Evolutionary conservation across 176 grass and related monocot species (phyloP), one percentile per base, ranked within the genome.

Genomic region (Puya raimondii): DNA sequence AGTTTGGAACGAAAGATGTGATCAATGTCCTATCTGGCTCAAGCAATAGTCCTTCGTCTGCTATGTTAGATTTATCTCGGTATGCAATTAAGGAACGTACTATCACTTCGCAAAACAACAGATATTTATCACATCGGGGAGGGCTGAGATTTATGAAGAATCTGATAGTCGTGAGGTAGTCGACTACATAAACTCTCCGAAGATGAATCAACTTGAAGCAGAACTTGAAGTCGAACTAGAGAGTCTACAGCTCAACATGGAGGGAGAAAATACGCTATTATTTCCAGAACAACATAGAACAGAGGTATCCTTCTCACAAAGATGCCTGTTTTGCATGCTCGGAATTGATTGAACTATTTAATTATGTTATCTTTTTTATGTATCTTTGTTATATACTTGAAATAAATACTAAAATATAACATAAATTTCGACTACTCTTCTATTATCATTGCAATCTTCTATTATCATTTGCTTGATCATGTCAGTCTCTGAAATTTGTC

Each of bases 221-320:
- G 82, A 88, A n/a, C 71, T 91, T 26, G 75, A 83, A 12, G 63
- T 74, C 10, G 82, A 85, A 67, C 64, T 88, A 4, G 80, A 85
- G 23, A 66, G 58, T 51, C 64, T 91, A 22, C 82, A 83, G 42
- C 27, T 13, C 42, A 22, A 72, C 16, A 81, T 75, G 22, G 67
- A 72, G 2, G 5, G 71, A 1, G 79, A 65, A 48, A 53, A 52
- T 6, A 63, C 71, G 1, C 48, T 50, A 1, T 26, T 75, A 2
- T 12, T 33, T 10, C 33, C 10, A 0, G 70, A 68, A 12, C 63
- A 65, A 2, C 72, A 17, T 3, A 63, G 65, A 51, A 53, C 25
- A 42, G 78, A 73, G 74, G 83, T 85, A 83, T 57, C 17, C 14
- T 0, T 57, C 53, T 57, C 53, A 16, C 53, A 57, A 57, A 53